These are phyloP conservation scores for Laetiporus sulphureus DNA, from an alignment of 1,284 basidiomycete genomes.

Conservation along the genomic window DNA sequence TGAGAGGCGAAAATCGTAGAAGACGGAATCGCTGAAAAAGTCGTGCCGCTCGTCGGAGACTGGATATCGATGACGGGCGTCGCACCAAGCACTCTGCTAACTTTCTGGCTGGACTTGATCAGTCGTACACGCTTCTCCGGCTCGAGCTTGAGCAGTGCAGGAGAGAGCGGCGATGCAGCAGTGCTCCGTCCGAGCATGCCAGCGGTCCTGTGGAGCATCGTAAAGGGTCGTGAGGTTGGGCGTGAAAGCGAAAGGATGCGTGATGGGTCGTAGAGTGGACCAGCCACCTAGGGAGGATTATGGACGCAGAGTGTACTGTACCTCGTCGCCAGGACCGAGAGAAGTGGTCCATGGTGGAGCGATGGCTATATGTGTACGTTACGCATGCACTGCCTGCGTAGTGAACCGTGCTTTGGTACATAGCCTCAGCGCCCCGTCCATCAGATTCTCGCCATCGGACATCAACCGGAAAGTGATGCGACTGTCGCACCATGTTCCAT, in stretches of 20 bases:
- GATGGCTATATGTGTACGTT: too few species aligned
- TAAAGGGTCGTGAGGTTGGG: constrained; percentile 3
- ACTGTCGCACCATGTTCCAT: too few species aligned
- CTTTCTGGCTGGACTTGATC: constrained; percentile 17
- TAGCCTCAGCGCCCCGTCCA: too few species aligned
- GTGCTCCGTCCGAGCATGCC: constrained; percentile 12
- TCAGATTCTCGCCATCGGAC: too few species aligned
- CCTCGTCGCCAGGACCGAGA: constrained; percentile 1
- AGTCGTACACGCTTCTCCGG: constrained; percentile 15
- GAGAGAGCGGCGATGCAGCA: constrained; percentile 9
- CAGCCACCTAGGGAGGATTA: constrained; percentile 5
- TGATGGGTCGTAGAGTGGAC: constrained; percentile 6
- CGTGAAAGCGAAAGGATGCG: constrained; percentile 6
- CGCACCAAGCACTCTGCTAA: constrained; percentile 14
- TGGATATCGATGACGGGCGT: constrained; percentile 15
- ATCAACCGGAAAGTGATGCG: too few species aligned
- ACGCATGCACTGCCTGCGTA: too few species aligned
- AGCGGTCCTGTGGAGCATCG: constrained; percentile 16
- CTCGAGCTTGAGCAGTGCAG: constrained; percentile 13
- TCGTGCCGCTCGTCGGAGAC: constrained; percentile 8
- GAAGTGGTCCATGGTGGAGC: too few species aligned
- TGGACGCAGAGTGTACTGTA: constrained; percentile 2
- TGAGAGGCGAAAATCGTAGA: too few species aligned
- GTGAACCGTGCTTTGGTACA: too few species aligned
- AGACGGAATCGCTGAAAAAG: too few species aligned